Conservation (phyloP, 345 rosid genomes). For the Viola odorata region DNA sequence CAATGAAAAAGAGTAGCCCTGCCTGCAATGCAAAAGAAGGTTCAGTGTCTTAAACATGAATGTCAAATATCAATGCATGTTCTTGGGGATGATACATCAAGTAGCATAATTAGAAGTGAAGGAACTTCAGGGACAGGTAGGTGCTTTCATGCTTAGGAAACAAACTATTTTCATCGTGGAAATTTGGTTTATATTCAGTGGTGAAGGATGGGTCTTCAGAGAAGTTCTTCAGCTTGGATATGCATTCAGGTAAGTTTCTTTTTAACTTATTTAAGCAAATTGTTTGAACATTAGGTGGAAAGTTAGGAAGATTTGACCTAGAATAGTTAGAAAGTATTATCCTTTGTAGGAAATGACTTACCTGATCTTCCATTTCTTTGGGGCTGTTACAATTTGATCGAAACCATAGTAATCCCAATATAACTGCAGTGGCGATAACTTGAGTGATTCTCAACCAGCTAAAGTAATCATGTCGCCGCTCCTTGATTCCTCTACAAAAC, state of each 20-base stretch:
- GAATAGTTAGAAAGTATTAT: not conserved
- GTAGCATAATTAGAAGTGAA: not conserved
- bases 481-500: constrained; percentile 84
- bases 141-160: not conserved
- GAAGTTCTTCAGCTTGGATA: not conserved
- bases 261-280: no score
- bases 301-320: not conserved
- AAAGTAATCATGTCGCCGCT: constrained; percentile 80
- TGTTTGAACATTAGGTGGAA: not conserved
- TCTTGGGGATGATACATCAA: no score
- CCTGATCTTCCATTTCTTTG: constrained; percentile 85
- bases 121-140: not conserved
- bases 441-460: constrained; percentile 96
- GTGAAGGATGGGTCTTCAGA: not conserved
- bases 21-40: constrained; percentile 47
- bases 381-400: constrained; percentile 56
- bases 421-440: constrained; percentile 78
- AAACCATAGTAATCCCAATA: constrained; percentile 97
- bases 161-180: not conserved
- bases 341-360: constrained; percentile 13
- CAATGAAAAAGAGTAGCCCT: constrained; percentile 89
- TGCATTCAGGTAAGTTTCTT: no score
- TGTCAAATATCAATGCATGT: no score
- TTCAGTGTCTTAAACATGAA: not conserved
- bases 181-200: not conserved